Evolutionary conservation across 495 filamentous ascomycete genomes (phyloP).

Genomic region (Tuber microsphaerosporum): DNA sequence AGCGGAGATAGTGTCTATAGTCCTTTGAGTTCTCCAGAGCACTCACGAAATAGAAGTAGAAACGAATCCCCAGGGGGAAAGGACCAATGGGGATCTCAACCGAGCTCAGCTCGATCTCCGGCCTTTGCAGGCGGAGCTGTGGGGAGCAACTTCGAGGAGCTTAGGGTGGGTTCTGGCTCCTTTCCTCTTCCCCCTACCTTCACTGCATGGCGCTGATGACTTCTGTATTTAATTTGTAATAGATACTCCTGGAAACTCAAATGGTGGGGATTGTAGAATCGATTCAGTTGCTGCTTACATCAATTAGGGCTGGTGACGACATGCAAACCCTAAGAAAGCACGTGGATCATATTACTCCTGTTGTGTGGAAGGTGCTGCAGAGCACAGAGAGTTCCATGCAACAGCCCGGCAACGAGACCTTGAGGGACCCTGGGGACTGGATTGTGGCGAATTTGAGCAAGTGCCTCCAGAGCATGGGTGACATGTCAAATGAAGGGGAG

Average conservation of each 20-base stretch:
- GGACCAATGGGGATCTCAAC: constrained; percentile 12
- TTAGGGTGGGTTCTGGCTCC: constrained; percentile 52
- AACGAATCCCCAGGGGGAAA: constrained; percentile 14
- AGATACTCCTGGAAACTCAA: constrained; percentile 80
- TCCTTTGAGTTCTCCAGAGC: constrained; percentile 26
- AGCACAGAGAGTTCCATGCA: constrained; percentile 58
- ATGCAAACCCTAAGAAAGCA: constrained; percentile 62
- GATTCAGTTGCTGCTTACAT: constrained; percentile 72
- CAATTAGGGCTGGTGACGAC: constrained; percentile 63
- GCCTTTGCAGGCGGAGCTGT: constrained; percentile 45
- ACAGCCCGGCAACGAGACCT: constrained; percentile 42
- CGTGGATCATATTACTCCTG: constrained; percentile 61
- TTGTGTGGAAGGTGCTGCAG: constrained; percentile 62
- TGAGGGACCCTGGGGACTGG: constrained; percentile 54
- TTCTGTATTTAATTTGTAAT: constrained; percentile 22
- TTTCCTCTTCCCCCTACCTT: constrained; percentile 37
- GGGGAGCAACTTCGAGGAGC: constrained; percentile 61
- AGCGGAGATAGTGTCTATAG: constrained; percentile 37
- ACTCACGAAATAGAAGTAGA: constrained; percentile 15
- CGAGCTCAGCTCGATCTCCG: constrained; percentile 12
- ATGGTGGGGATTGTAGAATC: constrained; percentile 71
- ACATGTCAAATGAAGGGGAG: constrained; percentile 57
- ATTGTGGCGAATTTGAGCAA: constrained; percentile 57
- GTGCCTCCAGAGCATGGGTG: constrained; percentile 59
- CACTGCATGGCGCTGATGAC: constrained; percentile 21